Evolutionary conservation across 306 rosid genomes (phyloP).

Genomic region (Trifolium subterraneum): DNA sequence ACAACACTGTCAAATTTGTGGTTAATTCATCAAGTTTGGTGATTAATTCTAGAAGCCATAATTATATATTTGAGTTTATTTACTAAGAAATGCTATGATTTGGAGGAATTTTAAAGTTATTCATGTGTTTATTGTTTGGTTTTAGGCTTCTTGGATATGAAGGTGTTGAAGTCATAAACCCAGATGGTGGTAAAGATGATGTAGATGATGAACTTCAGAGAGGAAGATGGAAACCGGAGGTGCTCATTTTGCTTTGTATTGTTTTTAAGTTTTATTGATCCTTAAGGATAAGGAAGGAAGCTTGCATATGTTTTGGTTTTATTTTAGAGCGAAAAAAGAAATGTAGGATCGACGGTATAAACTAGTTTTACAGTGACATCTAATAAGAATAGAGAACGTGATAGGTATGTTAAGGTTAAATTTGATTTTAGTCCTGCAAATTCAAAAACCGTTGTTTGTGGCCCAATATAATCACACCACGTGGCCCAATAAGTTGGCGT

Average conservation of each 20-base stretch:
- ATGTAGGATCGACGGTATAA: background rate
- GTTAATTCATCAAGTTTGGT: background rate
- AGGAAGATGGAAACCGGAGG: conserved; percentile 98
- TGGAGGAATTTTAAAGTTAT: conserved; percentile 37
- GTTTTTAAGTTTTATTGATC: conserved; percentile 16
- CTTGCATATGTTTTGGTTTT: background rate
- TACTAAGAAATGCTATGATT: conserved; percentile 10
- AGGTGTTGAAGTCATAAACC: conserved; percentile 93
- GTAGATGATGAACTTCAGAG: conserved; percentile 83
- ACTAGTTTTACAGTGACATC: background rate
- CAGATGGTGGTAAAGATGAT: conserved; percentile 94
- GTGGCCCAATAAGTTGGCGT: no score
- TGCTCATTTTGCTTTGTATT: conserved; percentile 33
- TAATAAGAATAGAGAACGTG: background rate
- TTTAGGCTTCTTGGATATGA: conserved; percentile 78
- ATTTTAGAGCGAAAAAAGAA: no score
- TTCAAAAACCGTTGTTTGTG: no score
- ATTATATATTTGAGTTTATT: background rate
- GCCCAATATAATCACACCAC: no score
- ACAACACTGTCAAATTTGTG: background rate
- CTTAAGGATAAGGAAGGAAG: background rate
- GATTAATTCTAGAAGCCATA: background rate
- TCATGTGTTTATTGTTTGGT: conserved; percentile 28
- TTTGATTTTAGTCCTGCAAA: no score
- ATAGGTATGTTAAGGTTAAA: background rate